phyloP scores from a whole-genome alignment of 371 early-diverging fungal species.

The Basidiobolus meristosporus region DNA sequence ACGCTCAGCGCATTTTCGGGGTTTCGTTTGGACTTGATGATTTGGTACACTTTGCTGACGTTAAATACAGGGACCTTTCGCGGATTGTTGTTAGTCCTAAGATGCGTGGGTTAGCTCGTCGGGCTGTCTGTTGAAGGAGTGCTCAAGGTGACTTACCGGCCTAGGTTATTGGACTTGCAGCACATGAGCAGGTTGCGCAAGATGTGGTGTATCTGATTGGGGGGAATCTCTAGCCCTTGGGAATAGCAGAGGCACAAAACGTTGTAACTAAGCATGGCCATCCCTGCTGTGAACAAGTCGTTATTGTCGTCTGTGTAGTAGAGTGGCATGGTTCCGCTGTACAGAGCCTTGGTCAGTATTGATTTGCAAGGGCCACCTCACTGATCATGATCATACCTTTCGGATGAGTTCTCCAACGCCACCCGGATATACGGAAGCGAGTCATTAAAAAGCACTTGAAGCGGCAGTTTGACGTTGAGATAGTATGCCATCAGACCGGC shows the following conservation, averaged over 20 bases:
- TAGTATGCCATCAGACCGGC: no score
- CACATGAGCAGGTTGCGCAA: constrained; percentile 52
- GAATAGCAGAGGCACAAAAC: constrained; percentile 67
- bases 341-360: no score
- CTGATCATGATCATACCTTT: no score
- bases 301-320: constrained; percentile 33
- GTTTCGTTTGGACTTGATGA: background rate
- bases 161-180: constrained; percentile 36
- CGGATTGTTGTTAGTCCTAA: background rate
- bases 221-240: constrained; percentile 51
- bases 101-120: background rate
- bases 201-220: constrained; percentile 27
- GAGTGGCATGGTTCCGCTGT: constrained; percentile 17
- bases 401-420: no score
- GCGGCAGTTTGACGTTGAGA: no score
- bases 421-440: no score
- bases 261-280: constrained; percentile 72
- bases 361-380: no score
- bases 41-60: background rate
- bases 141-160: constrained; percentile 15
- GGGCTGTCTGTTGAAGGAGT: background rate
- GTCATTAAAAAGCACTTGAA: no score
- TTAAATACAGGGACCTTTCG: background rate
- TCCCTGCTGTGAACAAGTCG: constrained; percentile 36
- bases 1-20: background rate